These are phyloP conservation scores for Myriangium duriaei DNA, from an alignment of 2,329 filamentous ascomycete genomes.

Conservation along the genomic window DNA sequence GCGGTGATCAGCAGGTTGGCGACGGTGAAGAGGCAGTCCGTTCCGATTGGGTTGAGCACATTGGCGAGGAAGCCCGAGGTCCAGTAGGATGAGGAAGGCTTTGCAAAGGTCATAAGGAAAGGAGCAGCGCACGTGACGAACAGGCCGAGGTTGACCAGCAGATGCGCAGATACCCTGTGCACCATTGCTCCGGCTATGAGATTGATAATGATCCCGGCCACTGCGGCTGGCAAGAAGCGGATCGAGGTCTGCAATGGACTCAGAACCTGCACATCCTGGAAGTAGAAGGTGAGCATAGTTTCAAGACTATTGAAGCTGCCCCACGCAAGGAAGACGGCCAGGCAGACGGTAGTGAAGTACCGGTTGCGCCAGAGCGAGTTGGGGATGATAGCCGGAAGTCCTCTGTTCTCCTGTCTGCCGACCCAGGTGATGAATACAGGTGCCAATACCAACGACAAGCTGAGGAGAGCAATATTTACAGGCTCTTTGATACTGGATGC, in stretches of 20 bases:
- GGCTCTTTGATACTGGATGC: slow-evolving; percentile 15
- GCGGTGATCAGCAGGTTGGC: slow-evolving; percentile 32
- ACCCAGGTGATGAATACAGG: slow-evolving; percentile 45
- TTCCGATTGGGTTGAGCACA: slow-evolving; percentile 30
- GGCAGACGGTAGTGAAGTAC: slow-evolving; percentile 44
- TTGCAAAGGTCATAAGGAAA: slow-evolving; percentile 35
- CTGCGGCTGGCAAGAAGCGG: slow-evolving; percentile 30
- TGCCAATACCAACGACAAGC: slow-evolving; percentile 30
- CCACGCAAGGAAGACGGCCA: slow-evolving; percentile 28
- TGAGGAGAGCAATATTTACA: slow-evolving; percentile 27
- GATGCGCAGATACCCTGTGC: slow-evolving; percentile 32
- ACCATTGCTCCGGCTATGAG: slow-evolving; percentile 35
- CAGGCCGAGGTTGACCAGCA: slow-evolving; percentile 27
- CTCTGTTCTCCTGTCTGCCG: slow-evolving; percentile 32
- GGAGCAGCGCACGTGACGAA: slow-evolving; percentile 26
- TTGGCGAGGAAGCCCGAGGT: slow-evolving; percentile 32
- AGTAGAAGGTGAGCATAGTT: slow-evolving; percentile 32
- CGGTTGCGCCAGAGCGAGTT: slow-evolving; percentile 49
- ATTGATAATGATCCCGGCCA: slow-evolving; percentile 30
- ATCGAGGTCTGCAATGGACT: slow-evolving; percentile 26
- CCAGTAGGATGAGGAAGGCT: slow-evolving; percentile 37
- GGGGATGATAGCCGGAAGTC: slow-evolving; percentile 45
- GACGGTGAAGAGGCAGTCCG: slow-evolving; percentile 33
- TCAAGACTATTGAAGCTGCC: slow-evolving; percentile 27
- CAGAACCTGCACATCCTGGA: slow-evolving; percentile 28